phyloP scores from a whole-genome alignment of 805 yeast species.

The Candida rishiriensis region DNA sequence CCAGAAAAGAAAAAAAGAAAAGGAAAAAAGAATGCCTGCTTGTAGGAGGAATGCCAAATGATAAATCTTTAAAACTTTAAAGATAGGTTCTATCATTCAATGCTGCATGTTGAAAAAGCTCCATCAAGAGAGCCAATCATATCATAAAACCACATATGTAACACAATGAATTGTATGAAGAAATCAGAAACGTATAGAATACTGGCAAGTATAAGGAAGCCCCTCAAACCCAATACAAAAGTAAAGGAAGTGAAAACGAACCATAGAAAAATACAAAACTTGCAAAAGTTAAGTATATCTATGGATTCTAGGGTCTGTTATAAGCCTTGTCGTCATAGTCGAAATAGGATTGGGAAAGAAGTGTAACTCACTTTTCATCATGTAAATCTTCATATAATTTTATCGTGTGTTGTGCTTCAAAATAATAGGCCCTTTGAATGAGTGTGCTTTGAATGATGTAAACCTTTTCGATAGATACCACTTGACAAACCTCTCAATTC shows the following conservation, averaged over 20 bases:
- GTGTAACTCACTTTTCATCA: conserved; percentile 46
- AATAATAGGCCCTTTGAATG: no score
- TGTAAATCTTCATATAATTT: conserved; percentile 2
- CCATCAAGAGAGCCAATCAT: background rate
- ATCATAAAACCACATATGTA: background rate
- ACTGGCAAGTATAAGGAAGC: conserved; percentile 84
- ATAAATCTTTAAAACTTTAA: conserved; percentile 3
- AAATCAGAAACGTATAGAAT: conserved; percentile 59
- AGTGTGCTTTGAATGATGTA: no score
- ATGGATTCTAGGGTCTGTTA: conserved; percentile 34
- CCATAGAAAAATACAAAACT: conserved; percentile 29
- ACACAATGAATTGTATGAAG: conserved; percentile 1
- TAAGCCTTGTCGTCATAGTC: conserved; percentile 91
- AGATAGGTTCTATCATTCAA: background rate
- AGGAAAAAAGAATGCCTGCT: background rate
- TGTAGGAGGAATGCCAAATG: conserved; percentile 1
- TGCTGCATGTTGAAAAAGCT: background rate
- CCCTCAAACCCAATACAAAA: conserved; percentile 33
- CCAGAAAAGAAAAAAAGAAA: background rate
- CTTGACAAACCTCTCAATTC: no score
- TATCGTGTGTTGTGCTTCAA: no score
- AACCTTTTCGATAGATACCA: no score
- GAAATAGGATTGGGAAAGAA: conserved; percentile 90
- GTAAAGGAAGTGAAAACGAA: conserved; percentile 29
- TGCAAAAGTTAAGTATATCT: conserved; percentile 26